Percentiles rank a stretch among this genome's conserved stretches.
Evolutionary conservation across 495 filamentous ascomycete genomes (phyloP).

Genomic region (Penicillium canescens): DNA sequence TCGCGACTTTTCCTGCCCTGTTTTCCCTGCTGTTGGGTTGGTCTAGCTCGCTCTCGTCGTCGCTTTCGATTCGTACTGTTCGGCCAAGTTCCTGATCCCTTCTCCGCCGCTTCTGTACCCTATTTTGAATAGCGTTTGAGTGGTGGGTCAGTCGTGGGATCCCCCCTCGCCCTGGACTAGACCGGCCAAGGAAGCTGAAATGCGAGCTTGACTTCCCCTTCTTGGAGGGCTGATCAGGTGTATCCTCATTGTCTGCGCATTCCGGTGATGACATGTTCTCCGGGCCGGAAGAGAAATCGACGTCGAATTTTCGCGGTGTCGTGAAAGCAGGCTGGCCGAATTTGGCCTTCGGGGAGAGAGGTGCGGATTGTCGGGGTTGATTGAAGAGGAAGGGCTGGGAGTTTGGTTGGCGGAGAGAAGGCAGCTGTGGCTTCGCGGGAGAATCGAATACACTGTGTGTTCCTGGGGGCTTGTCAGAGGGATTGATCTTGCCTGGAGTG

Average conservation of each 20-base stretch:
- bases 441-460: constrained; percentile 52
- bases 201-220: constrained; percentile 47
- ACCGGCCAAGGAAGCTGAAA: constrained; percentile 45
- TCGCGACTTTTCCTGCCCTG: constrained; percentile 16
- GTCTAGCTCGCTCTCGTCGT: constrained; percentile 56
- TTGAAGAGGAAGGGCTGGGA: constrained; percentile 48
- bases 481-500: not conserved
- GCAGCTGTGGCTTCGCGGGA: constrained; percentile 47
- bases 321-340: constrained; percentile 74
- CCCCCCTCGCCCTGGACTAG: constrained; percentile 59
- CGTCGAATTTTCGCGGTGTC: constrained; percentile 73
- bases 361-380: constrained; percentile 25
- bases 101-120: constrained; percentile 55
- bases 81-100: constrained; percentile 47
- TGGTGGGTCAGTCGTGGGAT: constrained; percentile 54
- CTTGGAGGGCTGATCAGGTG: constrained; percentile 58
- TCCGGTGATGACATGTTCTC: constrained; percentile 77
- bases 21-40: constrained; percentile 46
- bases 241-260: constrained; percentile 68
- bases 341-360: constrained; percentile 31
- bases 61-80: constrained; percentile 48
- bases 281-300: constrained; percentile 75
- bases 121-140: constrained; percentile 50
- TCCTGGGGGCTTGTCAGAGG: constrained; percentile 36
- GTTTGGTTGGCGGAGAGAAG: constrained; percentile 49